Evolutionary conservation across 139 green algal genomes (phyloP).

Genomic region (Eudorina sp.): DNA sequence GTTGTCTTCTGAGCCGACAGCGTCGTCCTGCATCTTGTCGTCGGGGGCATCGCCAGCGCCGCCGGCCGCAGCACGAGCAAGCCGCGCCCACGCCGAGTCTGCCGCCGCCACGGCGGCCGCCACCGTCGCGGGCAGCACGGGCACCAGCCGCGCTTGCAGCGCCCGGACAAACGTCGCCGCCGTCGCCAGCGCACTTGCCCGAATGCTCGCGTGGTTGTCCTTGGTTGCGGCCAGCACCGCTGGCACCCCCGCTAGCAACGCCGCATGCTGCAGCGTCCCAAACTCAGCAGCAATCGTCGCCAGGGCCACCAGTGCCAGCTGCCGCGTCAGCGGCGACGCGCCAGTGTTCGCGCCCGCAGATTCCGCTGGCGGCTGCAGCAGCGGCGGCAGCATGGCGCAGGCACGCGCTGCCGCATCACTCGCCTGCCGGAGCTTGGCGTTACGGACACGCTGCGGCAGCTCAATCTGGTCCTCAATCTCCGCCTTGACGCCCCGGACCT

Average conservation of each 20-base stretch:
- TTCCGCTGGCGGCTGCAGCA: conserved; percentile 14
- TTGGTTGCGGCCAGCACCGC: conserved; percentile 62
- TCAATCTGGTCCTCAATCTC: conserved; percentile 58
- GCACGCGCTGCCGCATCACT: conserved; percentile 51
- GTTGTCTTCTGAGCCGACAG: neutral
- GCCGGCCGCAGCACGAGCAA: conserved; percentile 14
- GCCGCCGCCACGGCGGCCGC: conserved; percentile 62
- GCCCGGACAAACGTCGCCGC: conserved; percentile 62
- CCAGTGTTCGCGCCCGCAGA: neutral
- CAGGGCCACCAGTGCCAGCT: conserved; percentile 68
- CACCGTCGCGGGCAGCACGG: conserved; percentile 70
- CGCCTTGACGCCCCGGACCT: conserved; percentile 29
- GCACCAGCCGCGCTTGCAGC: conserved; percentile 69
- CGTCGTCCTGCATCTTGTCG: neutral
- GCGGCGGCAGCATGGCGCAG: conserved; percentile 38
- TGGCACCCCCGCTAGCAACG: conserved; percentile 67
- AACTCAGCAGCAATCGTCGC: conserved; percentile 57
- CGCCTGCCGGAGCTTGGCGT: conserved; percentile 22
- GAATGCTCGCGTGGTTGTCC: conserved; percentile 57
- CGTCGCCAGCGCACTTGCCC: conserved; percentile 60
- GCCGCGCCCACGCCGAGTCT: conserved; percentile 37
- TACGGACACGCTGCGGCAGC: conserved; percentile 17
- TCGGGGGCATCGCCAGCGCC: neutral
- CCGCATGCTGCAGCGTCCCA: conserved; percentile 54
- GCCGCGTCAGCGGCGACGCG: conserved; percentile 40